phyloP scores from a whole-genome alignment of 1,284 basidiomycete genomes.

The Cryptococcus maquisensis region DNA sequence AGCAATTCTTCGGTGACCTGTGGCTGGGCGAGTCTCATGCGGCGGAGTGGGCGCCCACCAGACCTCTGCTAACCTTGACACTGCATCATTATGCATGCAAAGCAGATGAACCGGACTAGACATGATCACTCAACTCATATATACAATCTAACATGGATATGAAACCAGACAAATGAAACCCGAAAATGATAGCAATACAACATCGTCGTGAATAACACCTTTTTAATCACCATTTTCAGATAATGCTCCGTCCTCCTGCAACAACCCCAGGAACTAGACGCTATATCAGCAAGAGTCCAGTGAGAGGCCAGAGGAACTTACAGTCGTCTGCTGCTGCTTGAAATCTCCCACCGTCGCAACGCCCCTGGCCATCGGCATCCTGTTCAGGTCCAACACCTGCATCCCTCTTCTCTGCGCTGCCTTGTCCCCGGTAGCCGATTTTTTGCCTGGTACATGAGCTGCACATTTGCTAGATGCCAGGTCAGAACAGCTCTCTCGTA shows the following conservation, averaged over 20 bases:
- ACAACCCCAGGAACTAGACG: constrained; percentile 6
- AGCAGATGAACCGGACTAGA: too few relatives aligned
- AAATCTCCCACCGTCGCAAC: constrained; percentile 40
- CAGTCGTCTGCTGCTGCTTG: constrained; percentile 32
- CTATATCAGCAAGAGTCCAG: background rate
- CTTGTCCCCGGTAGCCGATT: constrained; percentile 75
- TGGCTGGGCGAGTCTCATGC: too few relatives aligned
- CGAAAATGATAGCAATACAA: background rate
- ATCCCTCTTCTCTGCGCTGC: constrained; percentile 55
- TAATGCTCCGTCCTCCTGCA: constrained; percentile 15
- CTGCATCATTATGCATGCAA: too few relatives aligned
- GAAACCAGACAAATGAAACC: background rate
- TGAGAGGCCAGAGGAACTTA: constrained; percentile 18
- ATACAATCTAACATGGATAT: background rate
- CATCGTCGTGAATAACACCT: background rate
- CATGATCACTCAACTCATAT: too few relatives aligned
- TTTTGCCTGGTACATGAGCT: constrained; percentile 79
- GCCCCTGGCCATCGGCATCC: constrained; percentile 31
- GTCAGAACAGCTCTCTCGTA: background rate
- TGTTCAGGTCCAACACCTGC: constrained; percentile 23
- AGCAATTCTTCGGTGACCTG: too few relatives aligned
- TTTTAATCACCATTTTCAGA: constrained; percentile 1
- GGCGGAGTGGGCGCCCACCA: too few relatives aligned
- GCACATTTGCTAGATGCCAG: constrained; percentile 66
- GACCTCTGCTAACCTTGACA: too few relatives aligned